Evolutionary conservation across 495 filamentous ascomycete genomes (phyloP).

Genomic region (Penicillium arizonense): DNA sequence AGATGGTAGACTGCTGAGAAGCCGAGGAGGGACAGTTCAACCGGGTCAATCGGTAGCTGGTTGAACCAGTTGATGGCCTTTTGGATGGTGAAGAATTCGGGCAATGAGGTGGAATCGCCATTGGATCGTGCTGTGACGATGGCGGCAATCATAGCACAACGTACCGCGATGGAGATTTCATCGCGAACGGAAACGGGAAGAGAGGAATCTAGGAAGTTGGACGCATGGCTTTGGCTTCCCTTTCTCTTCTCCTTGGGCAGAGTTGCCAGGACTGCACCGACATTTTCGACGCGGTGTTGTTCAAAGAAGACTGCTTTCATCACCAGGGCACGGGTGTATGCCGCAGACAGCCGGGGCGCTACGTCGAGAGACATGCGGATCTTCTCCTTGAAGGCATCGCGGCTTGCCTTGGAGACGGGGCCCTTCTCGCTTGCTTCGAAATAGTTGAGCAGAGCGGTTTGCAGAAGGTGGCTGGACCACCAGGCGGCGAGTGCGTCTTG

Average conservation of each 20-base stretch:
- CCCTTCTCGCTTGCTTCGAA: conserved; percentile 51
- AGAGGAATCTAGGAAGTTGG: conserved; percentile 48
- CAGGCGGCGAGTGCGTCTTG: conserved; percentile 89
- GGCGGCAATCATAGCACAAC: conserved; percentile 77
- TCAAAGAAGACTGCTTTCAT: conserved; percentile 55
- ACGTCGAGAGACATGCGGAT: conserved; percentile 67
- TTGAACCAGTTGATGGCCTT: conserved; percentile 46
- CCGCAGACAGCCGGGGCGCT: conserved; percentile 77
- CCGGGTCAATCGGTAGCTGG: conserved; percentile 42
- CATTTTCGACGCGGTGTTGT: conserved; percentile 43
- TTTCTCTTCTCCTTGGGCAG: conserved; percentile 45
- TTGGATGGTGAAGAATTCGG: conserved; percentile 36
- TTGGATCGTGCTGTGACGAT: conserved; percentile 50
- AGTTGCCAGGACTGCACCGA: conserved; percentile 47
- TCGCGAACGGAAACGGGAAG: conserved; percentile 50
- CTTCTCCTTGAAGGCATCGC: conserved; percentile 50
- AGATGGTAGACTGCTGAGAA: conserved; percentile 74
- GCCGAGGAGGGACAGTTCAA: conserved; percentile 67
- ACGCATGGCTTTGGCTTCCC: conserved; percentile 24
- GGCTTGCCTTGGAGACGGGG: conserved; percentile 35
- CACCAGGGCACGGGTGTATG: conserved; percentile 75
- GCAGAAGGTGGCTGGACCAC: conserved; percentile 79
- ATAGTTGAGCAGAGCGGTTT: conserved; percentile 62
- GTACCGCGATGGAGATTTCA: conserved; percentile 70
- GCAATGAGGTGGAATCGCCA: conserved; percentile 34